Percentiles rank a stretch among this genome's conserved stretches.
Conservation (phyloP, 75 land plant genomes). For the Sequoiadendron giganteum region DNA sequence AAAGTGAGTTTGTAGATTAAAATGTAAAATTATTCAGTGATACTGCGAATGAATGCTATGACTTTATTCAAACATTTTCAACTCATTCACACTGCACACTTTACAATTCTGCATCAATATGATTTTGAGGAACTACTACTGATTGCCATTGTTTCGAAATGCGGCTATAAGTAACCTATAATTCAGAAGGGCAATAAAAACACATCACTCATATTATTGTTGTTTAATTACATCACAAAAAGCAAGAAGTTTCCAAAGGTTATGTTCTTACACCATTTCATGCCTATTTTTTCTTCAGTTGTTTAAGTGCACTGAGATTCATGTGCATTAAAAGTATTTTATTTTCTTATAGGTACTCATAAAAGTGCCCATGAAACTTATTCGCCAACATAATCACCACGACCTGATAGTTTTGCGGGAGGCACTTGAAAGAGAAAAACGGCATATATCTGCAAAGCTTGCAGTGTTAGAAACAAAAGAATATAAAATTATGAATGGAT, state of each 20-base stretch:
- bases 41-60: neutral
- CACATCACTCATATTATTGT: neutral
- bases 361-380: constrained; percentile 19
- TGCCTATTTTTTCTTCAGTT: neutral
- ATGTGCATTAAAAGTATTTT: neutral
- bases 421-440: constrained; percentile 26
- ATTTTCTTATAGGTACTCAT: constrained; percentile 13
- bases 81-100: neutral
- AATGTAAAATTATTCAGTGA: neutral
- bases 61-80: neutral
- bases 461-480: constrained; percentile 17
- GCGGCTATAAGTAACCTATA: neutral
- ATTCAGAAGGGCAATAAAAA: neutral
- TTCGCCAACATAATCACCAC: constrained; percentile 19
- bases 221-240: neutral
- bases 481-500: neutral
- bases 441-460: constrained; percentile 25
- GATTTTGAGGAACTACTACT: neutral
- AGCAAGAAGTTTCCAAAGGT: neutral
- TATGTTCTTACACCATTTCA: neutral
- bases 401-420: constrained; percentile 21
- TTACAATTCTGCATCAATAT: neutral
- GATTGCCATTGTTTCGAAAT: neutral
- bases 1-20: neutral
- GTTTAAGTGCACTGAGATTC: neutral